phyloP scores from a whole-genome alignment of 139 green algal genomes.

The Penium margaritaceum region DNA sequence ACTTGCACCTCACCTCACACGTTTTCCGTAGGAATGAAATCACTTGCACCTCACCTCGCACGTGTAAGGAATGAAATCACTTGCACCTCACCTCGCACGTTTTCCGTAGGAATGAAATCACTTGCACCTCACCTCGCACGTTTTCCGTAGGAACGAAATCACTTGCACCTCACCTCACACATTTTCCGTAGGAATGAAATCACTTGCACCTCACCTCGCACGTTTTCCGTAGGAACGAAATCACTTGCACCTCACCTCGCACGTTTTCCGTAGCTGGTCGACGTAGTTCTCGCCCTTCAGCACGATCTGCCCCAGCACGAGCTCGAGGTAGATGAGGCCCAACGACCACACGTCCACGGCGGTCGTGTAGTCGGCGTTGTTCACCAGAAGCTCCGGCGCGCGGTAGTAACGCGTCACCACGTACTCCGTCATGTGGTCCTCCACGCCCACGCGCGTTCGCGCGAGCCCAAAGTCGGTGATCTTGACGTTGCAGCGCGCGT shows the following conservation, averaged over 20 bases:
- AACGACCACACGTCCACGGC: conserved; percentile 52
- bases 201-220: too few species aligned
- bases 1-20: too few species aligned
- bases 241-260: conserved; percentile 40
- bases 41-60: too few species aligned
- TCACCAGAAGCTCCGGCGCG: conserved; percentile 48
- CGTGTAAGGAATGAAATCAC: too few species aligned
- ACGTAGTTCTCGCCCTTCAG: conserved; percentile 59
- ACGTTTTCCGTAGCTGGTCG: conserved; percentile 59
- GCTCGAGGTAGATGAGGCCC: conserved; percentile 61
- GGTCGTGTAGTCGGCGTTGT: conserved; percentile 46
- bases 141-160: too few species aligned
- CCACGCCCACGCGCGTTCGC: conserved; percentile 55
- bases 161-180: too few species aligned
- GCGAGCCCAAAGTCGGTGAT: conserved; percentile 92
- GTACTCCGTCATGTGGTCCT: conserved; percentile 51
- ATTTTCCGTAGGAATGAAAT: too few species aligned
- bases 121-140: too few species aligned
- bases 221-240: too few species aligned
- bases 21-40: too few species aligned
- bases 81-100: too few species aligned
- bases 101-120: too few species aligned
- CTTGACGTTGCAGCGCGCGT: conserved; percentile 93
- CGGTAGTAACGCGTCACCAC: conserved; percentile 55
- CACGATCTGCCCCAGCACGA: conserved; percentile 53